Conservation (phyloP, 148 eudicot species). For the Amaranthus hypochondriacus region DNA sequence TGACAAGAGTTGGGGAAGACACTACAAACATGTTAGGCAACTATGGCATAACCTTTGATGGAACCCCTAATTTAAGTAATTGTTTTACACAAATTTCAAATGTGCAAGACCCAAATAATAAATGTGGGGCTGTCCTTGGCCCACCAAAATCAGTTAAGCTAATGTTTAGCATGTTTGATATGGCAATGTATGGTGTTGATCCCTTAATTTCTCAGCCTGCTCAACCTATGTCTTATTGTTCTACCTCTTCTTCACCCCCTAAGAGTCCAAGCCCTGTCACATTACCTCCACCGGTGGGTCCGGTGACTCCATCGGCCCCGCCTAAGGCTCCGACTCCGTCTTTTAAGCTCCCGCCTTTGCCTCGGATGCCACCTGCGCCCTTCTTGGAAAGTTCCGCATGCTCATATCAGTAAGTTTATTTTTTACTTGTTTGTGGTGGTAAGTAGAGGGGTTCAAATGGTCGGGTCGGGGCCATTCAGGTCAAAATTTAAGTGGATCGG, state of each 20-base stretch:
- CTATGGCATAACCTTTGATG: slow-evolving; percentile 55
- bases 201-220: slow-evolving; percentile 77
- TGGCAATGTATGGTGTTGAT: slow-evolving; percentile 58
- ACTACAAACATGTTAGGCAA: slow-evolving; percentile 66
- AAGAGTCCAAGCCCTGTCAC: not conserved
- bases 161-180: slow-evolving; percentile 63
- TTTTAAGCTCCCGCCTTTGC: slow-evolving; percentile 31
- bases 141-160: slow-evolving; percentile 45
- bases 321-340: slow-evolving; percentile 26
- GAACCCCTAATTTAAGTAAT: slow-evolving; percentile 56
- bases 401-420: slow-evolving; percentile 48
- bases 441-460: no score
- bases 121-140: slow-evolving; percentile 53
- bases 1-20: slow-evolving; percentile 37
- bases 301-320: slow-evolving; percentile 27
- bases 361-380: slow-evolving; percentile 49
- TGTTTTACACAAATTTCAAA: slow-evolving; percentile 47
- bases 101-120: slow-evolving; percentile 26
- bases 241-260: slow-evolving; percentile 26
- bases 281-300: slow-evolving; percentile 16
- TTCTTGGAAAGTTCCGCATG: slow-evolving; percentile 68
- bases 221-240: slow-evolving; percentile 63
- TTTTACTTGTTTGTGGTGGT: not conserved
- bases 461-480: no score
- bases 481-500: no score